Evolutionary conservation across 2,329 filamentous ascomycete genomes (phyloP).

Genomic region (Davidsoniella virescens): DNA sequence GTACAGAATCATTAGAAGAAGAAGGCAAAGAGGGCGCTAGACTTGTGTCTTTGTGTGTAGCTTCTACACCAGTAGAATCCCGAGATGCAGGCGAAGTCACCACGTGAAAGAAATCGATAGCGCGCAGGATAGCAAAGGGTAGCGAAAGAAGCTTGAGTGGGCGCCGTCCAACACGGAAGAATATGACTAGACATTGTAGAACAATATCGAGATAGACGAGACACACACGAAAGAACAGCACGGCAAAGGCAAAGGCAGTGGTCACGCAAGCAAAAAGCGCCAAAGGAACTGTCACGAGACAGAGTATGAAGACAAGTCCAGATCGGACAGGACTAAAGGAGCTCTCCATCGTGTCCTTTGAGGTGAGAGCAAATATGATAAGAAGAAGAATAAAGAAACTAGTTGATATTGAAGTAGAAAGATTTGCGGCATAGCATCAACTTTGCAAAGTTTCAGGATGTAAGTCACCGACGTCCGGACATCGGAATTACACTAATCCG

Average conservation of each 20-base stretch:
- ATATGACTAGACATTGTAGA: conserved; percentile 39
- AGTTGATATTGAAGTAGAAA: not conserved
- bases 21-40: not conserved
- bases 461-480: too few relatives aligned
- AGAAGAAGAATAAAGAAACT: too few relatives aligned
- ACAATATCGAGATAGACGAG: conserved; percentile 48
- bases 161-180: conserved; percentile 16
- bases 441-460: too few relatives aligned
- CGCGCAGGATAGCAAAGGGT: conserved; percentile 2
- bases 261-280: conserved; percentile 47
- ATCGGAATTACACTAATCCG: too few relatives aligned
- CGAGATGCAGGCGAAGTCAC: conserved; percentile 3
- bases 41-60: not conserved
- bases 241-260: conserved; percentile 42
- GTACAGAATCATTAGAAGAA: not conserved
- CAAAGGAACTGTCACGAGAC: conserved; percentile 46
- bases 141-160: conserved; percentile 13
- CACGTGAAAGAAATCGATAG: conserved; percentile 5
- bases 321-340: conserved; percentile 38
- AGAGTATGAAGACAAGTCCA: conserved; percentile 44
- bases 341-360: conserved; percentile 23
- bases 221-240: conserved; percentile 43
- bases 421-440: not conserved
- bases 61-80: not conserved
- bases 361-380: conserved; percentile 7